phyloP scores from a whole-genome alignment of 306 rosid species.

The Herpetospermum pedunculosum region DNA sequence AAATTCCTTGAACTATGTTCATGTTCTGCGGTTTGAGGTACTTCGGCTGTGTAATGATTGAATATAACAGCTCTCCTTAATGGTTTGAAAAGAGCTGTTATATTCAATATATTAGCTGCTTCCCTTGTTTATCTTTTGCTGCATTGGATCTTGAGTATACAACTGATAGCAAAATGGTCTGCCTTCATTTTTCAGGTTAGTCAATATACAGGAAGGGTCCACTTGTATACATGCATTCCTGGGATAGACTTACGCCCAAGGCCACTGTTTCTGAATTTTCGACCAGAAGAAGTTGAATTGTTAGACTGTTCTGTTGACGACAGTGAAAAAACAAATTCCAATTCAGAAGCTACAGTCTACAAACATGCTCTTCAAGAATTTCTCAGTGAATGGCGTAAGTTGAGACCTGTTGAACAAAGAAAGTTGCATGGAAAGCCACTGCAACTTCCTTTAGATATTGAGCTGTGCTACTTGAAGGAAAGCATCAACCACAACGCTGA shows the following conservation, averaged over 20 bases:
- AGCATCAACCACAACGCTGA: constrained; percentile 53
- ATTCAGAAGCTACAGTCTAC: constrained; percentile 30
- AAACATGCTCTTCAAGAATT: constrained; percentile 45
- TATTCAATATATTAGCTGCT: background rate
- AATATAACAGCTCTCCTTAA: background rate
- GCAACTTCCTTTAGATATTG: constrained; percentile 77
- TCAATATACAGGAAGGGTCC: constrained; percentile 84
- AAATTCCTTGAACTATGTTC: constrained; percentile 24
- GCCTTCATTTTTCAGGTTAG: constrained; percentile 52
- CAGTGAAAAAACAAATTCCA: constrained; percentile 14
- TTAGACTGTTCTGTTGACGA: constrained; percentile 29
- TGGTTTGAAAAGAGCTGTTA: background rate
- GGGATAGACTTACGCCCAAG: constrained; percentile 70
- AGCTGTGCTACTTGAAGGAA: constrained; percentile 69
- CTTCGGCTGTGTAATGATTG: background rate
- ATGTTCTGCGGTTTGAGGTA: constrained; percentile 80
- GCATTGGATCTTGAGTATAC: background rate
- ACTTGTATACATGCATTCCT: constrained; percentile 68
- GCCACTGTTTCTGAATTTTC: constrained; percentile 68
- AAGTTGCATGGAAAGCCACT: constrained; percentile 76
- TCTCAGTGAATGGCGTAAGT: constrained; percentile 59
- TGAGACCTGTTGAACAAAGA: constrained; percentile 67
- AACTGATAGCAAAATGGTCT: constrained; percentile 7
- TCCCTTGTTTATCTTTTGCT: background rate
- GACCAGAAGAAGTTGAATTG: constrained; percentile 73